Percentiles rank a stretch among this genome's conserved stretches.
Conservation (phyloP, 2,329 filamentous ascomycete genomes). For the Atkinsonella hypoxylon region DNA sequence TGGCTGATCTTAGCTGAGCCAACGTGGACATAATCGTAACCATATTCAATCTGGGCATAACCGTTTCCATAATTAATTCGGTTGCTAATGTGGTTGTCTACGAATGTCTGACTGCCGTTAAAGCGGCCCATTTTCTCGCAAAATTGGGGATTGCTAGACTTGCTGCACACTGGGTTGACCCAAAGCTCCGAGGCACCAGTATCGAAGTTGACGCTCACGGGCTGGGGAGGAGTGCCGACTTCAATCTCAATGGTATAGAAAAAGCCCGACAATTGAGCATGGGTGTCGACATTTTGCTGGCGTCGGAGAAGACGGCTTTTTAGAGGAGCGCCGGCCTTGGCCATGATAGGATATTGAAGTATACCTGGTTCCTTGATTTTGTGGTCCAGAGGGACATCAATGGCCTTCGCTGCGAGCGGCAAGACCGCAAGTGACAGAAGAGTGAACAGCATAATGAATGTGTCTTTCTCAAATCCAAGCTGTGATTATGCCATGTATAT, state of each 20-base stretch:
- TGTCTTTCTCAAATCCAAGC: not conserved
- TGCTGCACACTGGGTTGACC: conserved; percentile 29
- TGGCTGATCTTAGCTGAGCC: conserved; percentile 21
- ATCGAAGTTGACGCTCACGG: conserved; percentile 27
- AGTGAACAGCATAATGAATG: conserved; percentile 18
- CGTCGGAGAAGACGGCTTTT: conserved; percentile 18
- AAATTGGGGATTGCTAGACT: conserved; percentile 15
- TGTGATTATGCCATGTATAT: not conserved
- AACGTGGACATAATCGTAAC: conserved; percentile 21
- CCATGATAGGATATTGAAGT: conserved; percentile 18
- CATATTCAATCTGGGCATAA: conserved; percentile 21
- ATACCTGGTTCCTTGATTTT: conserved; percentile 15
- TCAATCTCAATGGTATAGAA: conserved; percentile 27
- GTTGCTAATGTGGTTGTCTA: conserved; percentile 14
- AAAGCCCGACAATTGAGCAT: conserved; percentile 18
- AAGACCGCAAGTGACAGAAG: conserved; percentile 17
- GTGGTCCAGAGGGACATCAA: conserved; percentile 13
- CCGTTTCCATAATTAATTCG: conserved; percentile 21
- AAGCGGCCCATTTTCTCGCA: conserved; percentile 20
- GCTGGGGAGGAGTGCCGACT: conserved; percentile 26
- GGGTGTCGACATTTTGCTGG: conserved; percentile 16
- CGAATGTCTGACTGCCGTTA: conserved; percentile 17
- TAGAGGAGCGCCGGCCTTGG: conserved; percentile 15
- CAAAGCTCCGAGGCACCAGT: conserved; percentile 30
- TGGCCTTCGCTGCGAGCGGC: conserved; percentile 16